Base-by-base conservation (phyloP, 1,139 yeast species). In the Yamadazyma jaroonii region DNA sequence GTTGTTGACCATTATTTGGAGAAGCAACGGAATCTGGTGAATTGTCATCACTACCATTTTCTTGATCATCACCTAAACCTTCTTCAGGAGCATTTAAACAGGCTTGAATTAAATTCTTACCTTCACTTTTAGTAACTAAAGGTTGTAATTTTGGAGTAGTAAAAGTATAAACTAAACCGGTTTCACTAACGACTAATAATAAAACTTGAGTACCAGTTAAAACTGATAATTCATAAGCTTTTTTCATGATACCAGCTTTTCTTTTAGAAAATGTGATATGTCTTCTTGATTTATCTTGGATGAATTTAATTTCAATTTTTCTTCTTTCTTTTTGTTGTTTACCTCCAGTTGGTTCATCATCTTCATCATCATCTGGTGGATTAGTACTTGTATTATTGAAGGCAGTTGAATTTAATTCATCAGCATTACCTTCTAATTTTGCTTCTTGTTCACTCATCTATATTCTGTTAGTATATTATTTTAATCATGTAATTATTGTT, bases 111-210 rank as follows among this genome's bases (percentile, higher is more conserved):
- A 92, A 76, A 62, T 89, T 89, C 64, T 92, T 90, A 49, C 98
- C 98, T 66, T 92, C 98, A 32, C 95, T 84, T 63, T 92, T 90
- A 26, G 97, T 92, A 39, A 92, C 98, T 52, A 92, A 77, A 10
- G 98, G 98, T 64, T 94, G 98, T 56, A 92, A 79, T 63, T 92
- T 92, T 40, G 98, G 98, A 7, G 98, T 94, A 38, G 97, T 90
- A 62, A 92, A 92, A n/a, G 98, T 92, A 64, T 92, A 94, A 44
- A 92, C 98, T 47, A 92, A 79, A 6, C 98, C 98, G 14, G 98
- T 92, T 64, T 92, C 98, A 37, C 95, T 84, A 29, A 92, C 97
- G 42, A 94, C 98, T 52, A 92, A 77, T 43, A 92, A 71, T 49
- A 92, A 74, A 25, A 92, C 97, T 64, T 92, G 98, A 30, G 97